Percentiles rank a stretch among this genome's conserved stretches.
These are phyloP conservation scores for Chenopodium formosanum DNA, from an alignment of 148 eudicot genomes.

Conservation along the genomic window DNA sequence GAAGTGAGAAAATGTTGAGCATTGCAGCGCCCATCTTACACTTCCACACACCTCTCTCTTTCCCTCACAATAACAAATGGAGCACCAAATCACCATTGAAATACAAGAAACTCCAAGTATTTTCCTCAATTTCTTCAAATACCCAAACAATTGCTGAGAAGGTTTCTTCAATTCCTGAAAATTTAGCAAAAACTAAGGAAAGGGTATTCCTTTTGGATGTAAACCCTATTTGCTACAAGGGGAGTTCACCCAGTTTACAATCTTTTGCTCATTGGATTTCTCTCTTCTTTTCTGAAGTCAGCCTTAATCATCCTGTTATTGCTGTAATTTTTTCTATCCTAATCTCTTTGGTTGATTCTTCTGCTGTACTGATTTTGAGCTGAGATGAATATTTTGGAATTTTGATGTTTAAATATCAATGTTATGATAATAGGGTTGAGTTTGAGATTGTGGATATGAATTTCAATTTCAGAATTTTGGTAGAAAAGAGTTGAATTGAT, in stretches of 20 bases:
- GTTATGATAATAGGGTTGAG: neutral
- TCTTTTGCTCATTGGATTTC: conserved; percentile 79
- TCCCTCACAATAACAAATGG: conserved; percentile 17
- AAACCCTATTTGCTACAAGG: conserved; percentile 77
- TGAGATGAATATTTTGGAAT: neutral
- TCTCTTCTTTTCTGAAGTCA: conserved; percentile 83
- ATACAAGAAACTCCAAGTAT: conserved; percentile 1
- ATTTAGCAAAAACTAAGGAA: conserved; percentile 27
- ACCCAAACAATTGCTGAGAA: conserved; percentile 31
- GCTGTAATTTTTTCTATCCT: conserved; percentile 52
- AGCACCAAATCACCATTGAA: conserved; percentile 1
- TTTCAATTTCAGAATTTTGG: neutral
- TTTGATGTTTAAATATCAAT: neutral
- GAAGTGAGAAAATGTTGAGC: conserved; percentile 10
- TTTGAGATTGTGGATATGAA: neutral
- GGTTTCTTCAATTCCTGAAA: neutral
- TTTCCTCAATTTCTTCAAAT: neutral
- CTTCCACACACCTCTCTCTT: neutral
- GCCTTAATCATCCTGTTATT: conserved; percentile 70
- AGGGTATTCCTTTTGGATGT: conserved; percentile 95
- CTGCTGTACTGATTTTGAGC: neutral
- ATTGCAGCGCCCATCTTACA: neutral
- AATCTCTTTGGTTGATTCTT: neutral
- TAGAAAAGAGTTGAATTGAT: neutral
- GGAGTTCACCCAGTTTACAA: conserved; percentile 60